Conservation (phyloP, 352 stramenopile species). For the Phytophthora quininea region DNA sequence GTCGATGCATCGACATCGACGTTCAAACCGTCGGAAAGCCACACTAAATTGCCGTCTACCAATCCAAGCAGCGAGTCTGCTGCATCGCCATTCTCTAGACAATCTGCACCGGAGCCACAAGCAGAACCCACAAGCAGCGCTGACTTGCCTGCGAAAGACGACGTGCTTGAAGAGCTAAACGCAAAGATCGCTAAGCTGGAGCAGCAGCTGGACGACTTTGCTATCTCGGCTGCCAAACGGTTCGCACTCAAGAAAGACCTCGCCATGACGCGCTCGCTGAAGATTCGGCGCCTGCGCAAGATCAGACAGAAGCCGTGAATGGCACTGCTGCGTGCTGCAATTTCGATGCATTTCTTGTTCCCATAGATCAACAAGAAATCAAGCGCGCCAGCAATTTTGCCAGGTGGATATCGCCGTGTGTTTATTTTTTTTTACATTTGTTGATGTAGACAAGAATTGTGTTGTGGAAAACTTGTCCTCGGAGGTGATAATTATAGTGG, state of each 20-base stretch:
- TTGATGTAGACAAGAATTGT: too few relatives aligned
- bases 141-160: constrained; percentile 19
- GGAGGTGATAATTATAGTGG: background rate
- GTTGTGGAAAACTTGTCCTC: too few relatives aligned
- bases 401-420: too few relatives aligned
- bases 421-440: background rate
- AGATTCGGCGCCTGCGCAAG: constrained; percentile 65
- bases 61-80: constrained; percentile 8
- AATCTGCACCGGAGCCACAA: constrained; percentile 7
- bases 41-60: background rate
- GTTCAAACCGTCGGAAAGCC: constrained; percentile 13
- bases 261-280: constrained; percentile 70
- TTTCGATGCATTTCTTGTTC: background rate
- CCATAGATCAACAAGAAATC: background rate
- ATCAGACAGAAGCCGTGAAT: constrained; percentile 19
- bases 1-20: constrained; percentile 30
- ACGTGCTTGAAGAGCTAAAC: constrained; percentile 41
- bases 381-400: background rate
- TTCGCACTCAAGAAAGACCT: constrained; percentile 85
- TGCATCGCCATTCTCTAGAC: constrained; percentile 13
- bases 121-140: constrained; percentile 5
- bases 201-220: constrained; percentile 63
- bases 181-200: constrained; percentile 59
- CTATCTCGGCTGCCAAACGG: constrained; percentile 68
- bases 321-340: background rate